Base-by-base conservation (phyloP, 148 eudicot genomes). In the Limonium bicolor region DNA sequence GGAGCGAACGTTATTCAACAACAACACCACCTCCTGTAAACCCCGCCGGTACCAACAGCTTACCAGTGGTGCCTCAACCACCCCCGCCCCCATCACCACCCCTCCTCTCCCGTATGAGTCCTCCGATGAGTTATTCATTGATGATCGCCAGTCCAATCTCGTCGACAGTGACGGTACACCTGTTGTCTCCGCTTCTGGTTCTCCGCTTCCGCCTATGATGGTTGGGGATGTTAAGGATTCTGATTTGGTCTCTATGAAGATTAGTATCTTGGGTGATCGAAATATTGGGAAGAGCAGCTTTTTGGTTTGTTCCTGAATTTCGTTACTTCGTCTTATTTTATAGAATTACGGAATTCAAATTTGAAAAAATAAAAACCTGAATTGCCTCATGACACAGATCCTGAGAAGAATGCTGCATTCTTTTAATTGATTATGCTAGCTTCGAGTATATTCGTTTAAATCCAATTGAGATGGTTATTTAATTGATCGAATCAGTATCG, bases 251-350 rank as follows among this genome's bases (percentile, higher is more conserved):
- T 41, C 73, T 28, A 45, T 79, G 67, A 79, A 79, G 70, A 79
- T 79, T 41, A 63, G 76, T 42, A 36, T 72, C 26, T 28, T 79
- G 60, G 88, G 88, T 48, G 88, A 79, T 76, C 57, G 61, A 37
- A 63, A 72, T n/a, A 72, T 66, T 50, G 88, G 88, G n/a, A 79
- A 71, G 50, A 67, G 72, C 22, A 67, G 73, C 35, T 72, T 72
- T 36, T 39, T 72, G 72, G 77, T 62, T 36, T 1, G 24, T 28
- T 11, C 9, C 35, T 20, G 6, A 3, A 7, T 31, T 25, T 21
- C n/a, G n/a, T n/a, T n/a, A n/a, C n/a, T n/a, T n/a, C n/a, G n/a
- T n/a, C n/a, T n/a, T n/a, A n/a, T n/a, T n/a, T n/a, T n/a, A n/a
- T n/a, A n/a, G n/a, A n/a, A n/a, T n/a, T n/a, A n/a, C n/a, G n/a